phyloP scores from a whole-genome alignment of 441 rosid species.

The Erysimum pusillum region DNA sequence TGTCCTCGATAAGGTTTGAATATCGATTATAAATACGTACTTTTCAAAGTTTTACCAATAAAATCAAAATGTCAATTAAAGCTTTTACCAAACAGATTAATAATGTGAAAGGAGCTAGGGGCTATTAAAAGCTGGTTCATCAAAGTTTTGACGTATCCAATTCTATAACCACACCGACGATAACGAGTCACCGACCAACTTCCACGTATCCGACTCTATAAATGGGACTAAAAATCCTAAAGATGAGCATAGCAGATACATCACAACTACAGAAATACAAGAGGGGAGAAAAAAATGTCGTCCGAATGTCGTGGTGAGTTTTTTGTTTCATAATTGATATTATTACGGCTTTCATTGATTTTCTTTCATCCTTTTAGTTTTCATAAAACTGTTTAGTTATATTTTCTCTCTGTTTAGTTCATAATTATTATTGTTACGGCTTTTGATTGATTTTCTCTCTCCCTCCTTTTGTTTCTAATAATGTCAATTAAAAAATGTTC shows the following conservation, averaged over 20 bases:
- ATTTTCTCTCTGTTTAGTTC: neutral
- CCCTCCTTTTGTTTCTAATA: neutral
- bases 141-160: neutral
- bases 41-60: neutral
- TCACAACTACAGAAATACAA: neutral
- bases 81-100: neutral
- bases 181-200: neutral
- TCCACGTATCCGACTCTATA: slow-evolving; percentile 5
- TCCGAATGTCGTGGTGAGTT: slow-evolving; percentile 28
- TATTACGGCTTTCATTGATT: too few relatives aligned
- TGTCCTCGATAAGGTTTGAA: slow-evolving; percentile 12
- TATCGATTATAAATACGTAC: neutral
- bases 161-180: neutral
- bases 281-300: slow-evolving; percentile 23
- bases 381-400: too few relatives aligned
- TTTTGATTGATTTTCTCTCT: neutral
- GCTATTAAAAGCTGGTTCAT: neutral
- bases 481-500: neutral
- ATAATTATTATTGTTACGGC: neutral
- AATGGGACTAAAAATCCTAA: slow-evolving; percentile 13
- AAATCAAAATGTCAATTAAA: neutral
- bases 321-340: neutral
- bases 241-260: neutral
- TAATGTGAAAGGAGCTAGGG: neutral
- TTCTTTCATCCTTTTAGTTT: neutral